phyloP scores from a whole-genome alignment of 169 alveolate genomes.

The Neospora caninum region DNA sequence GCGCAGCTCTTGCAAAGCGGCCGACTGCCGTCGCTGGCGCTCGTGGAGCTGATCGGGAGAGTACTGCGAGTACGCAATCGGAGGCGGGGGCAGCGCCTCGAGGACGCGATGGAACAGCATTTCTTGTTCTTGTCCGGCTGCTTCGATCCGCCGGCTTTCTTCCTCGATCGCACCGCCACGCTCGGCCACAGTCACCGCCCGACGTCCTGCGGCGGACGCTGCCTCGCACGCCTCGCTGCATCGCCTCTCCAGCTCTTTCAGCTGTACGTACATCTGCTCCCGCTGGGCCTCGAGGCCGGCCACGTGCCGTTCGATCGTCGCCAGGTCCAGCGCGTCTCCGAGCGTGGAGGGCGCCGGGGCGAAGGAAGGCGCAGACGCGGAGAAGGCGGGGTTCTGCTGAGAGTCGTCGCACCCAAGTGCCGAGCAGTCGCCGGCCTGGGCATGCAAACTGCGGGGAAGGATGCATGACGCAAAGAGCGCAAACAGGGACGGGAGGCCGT shows the following conservation, averaged over 20 bases:
- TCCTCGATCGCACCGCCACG: not conserved
- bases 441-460: not conserved
- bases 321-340: not conserved
- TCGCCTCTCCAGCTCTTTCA: not conserved
- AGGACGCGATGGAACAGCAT: not conserved
- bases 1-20: not conserved
- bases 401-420: not conserved
- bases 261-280: not conserved
- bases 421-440: not conserved
- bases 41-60: not conserved
- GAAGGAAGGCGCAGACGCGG: not conserved
- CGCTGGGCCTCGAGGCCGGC: not conserved
- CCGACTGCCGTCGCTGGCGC: not conserved
- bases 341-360: not conserved
- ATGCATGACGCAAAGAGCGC: not conserved
- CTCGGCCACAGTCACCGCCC: slow-evolving; percentile 2
- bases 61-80: not conserved
- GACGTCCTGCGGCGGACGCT: slow-evolving; percentile 8
- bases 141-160: not conserved
- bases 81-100: slow-evolving; percentile 33
- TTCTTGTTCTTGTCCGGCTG: not conserved
- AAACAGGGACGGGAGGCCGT: slow-evolving; percentile 4
- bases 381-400: not conserved
- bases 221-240: not conserved
- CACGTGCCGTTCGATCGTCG: not conserved